Percentiles rank a stretch among this genome's conserved stretches.
These are phyloP conservation scores for Senna tora DNA, from an alignment of 306 rosid species.

Conservation along the genomic window DNA sequence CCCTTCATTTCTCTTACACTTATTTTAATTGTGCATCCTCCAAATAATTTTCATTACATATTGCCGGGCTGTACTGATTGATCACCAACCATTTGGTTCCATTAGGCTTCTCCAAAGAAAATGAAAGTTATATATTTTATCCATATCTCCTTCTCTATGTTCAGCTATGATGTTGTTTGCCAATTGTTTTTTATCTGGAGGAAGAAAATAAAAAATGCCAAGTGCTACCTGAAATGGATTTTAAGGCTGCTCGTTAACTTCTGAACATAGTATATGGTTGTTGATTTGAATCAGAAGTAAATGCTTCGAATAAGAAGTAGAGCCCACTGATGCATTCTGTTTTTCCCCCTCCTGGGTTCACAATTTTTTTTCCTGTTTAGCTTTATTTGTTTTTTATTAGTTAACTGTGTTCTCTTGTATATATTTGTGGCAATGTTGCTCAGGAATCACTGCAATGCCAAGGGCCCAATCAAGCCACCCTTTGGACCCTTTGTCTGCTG, in stretches of 20 bases:
- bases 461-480: constrained; percentile 82
- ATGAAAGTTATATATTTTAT: not conserved
- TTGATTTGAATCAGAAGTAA: not conserved
- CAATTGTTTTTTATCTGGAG: not conserved
- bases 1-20: not conserved
- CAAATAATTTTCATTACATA: not conserved
- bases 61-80: not conserved
- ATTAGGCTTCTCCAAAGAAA: constrained; percentile 1
- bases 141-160: constrained; percentile 8
- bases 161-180: not conserved
- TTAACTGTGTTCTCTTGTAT: constrained; percentile 14
- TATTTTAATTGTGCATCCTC: not conserved
- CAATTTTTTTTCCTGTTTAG: constrained; percentile 13
- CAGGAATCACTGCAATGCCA: constrained; percentile 58
- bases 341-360: not conserved
- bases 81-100: not conserved
- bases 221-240: constrained; percentile 8
- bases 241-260: not conserved
- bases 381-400: not conserved
- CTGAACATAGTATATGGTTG: not conserved
- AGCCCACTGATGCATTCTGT: not conserved
- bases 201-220: not conserved
- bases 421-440: constrained; percentile 29
- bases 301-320: constrained; percentile 1
- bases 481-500: constrained; percentile 79